Base-by-base conservation (phyloP, 768 basidiomycete genomes). In the Cystobasidium ongulense region DNA sequence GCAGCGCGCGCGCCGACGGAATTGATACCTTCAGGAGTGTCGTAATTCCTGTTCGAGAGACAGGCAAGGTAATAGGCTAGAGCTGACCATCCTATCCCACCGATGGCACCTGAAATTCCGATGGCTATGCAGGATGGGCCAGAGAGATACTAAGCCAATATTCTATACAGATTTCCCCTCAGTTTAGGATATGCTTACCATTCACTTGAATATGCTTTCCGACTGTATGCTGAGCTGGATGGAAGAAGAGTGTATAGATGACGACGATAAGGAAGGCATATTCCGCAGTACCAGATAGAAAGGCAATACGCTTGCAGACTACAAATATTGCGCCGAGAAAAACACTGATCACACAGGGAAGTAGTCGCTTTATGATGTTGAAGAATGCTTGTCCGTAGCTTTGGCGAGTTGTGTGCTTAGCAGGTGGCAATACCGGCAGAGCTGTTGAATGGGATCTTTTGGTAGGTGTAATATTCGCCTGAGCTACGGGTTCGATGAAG, bases 161-260 rank as follows among this genome's bases (percentile, higher is more conserved):
- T 10, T 15, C 23, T 35, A 29, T 31, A 50, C 4, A 3, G 46
- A 50, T 11, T 10, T 11, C 57, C 5, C 27, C 25, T 29, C 3
- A 13, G n/a, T 13, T 13, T n/a, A 59, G 57, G 57, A 13, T 31
- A 59, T 54, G 21, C 57, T 13, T 35, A 59, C 57, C 57, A 11
- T 53, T 71, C 10, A 17, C n/a, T 27, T 71, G 68, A 15, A 71
- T 59, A 43, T 71, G 68, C 54, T 71, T 36, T 46, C 68, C 68
- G 15, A 71, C 53, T n/a, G 68, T 54, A 29, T 71, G 50, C 21
- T 52, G 11, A 33, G 29, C 53, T 2, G 43, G 23, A 39, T 71
- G 68, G 29, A 71, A 71, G 68, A 29, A 71, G 15, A 71, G 68
- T 13, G 54, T 71, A 59, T 71, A 71, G 13, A 36, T 61, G 53